A percentile compares a stretch with the other conserved stretches of the same genome.
phyloP scores from a whole-genome alignment of 768 basidiomycete species.

The Leucosporidium yakuticum region DNA sequence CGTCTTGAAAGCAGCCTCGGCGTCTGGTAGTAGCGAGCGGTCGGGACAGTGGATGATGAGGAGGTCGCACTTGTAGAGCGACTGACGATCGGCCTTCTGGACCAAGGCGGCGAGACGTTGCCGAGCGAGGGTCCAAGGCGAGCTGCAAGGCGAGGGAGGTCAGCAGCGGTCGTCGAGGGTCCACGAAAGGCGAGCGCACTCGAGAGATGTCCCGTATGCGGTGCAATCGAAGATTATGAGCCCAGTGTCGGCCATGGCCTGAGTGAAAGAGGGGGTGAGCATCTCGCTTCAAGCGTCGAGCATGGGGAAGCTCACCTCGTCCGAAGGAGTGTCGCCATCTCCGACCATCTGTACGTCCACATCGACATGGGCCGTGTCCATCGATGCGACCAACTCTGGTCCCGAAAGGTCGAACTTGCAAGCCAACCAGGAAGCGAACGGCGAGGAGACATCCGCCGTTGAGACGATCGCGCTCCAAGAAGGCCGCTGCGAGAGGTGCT shows the following conservation, averaged over 20 bases:
- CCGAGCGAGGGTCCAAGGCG: not conserved
- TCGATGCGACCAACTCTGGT: not conserved
- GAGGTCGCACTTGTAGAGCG: not conserved
- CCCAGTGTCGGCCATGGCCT: constrained; percentile 1
- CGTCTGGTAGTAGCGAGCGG: not conserved
- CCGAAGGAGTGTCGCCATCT: not conserved
- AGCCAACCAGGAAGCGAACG: constrained; percentile 19
- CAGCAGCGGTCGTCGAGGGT: not conserved
- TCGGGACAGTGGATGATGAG: not conserved
- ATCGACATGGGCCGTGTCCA: not conserved
- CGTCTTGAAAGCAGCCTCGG: not conserved
- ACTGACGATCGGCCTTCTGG: not conserved
- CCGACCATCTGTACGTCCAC: constrained; percentile 4
- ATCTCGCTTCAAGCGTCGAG: too few species aligned
- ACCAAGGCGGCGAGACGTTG: not conserved
- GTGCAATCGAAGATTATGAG: constrained; percentile 29
- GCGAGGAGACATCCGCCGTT: not conserved
- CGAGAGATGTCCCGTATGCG: not conserved
- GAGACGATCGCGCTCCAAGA: constrained; percentile 7
- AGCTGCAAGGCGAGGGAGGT: not conserved
- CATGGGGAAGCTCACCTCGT: too few species aligned
- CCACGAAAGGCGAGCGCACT: not conserved
- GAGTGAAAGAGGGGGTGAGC: not conserved
- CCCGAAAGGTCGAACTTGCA: constrained; percentile 26
- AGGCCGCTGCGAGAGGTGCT: not conserved